phyloP scores from a whole-genome alignment of 163 green algal species.

The Trebouxia gelatinosa region DNA sequence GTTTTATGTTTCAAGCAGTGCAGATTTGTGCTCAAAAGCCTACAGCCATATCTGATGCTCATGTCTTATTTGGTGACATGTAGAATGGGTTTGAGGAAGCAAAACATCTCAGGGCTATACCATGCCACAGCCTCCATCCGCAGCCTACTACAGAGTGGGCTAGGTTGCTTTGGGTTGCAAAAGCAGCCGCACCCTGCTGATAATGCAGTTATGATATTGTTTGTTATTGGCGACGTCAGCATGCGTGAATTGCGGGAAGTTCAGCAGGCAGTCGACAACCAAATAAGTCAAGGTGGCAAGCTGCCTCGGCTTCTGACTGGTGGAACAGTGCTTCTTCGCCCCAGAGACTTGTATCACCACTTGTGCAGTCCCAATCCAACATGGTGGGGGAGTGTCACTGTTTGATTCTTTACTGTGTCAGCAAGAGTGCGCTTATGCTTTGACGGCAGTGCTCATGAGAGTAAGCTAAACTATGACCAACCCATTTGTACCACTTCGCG shows the following conservation, averaged over 20 bases:
- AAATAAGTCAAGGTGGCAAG: background rate
- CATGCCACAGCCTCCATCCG: conserved; percentile 33
- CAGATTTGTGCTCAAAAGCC: background rate
- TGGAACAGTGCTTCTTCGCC: background rate
- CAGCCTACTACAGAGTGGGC: conserved; percentile 55
- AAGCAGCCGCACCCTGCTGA: conserved; percentile 48
- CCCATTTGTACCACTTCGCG: too few relatives aligned
- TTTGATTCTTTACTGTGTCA: too few relatives aligned
- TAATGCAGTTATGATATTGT: conserved; percentile 58
- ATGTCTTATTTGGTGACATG: too few relatives aligned
- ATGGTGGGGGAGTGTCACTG: too few relatives aligned
- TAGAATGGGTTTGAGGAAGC: background rate
- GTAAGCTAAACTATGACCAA: too few relatives aligned
- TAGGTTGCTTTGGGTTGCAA: conserved; percentile 60
- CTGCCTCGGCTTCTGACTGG: conserved; percentile 9
- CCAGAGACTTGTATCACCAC: conserved; percentile 5
- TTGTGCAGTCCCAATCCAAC: too few relatives aligned
- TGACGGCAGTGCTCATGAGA: too few relatives aligned
- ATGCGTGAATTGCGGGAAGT: conserved; percentile 28
- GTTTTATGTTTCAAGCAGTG: background rate
- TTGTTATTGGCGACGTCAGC: conserved; percentile 71
- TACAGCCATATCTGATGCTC: too few relatives aligned
- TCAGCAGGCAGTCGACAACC: conserved; percentile 1
- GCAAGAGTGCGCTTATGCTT: too few relatives aligned
- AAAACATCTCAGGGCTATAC: background rate